A percentile compares a stretch with the other conserved stretches of the same genome.
These are phyloP conservation scores for Trichoderma asperellum DNA, from an alignment of 2,329 filamentous ascomycete genomes.

Conservation along the genomic window DNA sequence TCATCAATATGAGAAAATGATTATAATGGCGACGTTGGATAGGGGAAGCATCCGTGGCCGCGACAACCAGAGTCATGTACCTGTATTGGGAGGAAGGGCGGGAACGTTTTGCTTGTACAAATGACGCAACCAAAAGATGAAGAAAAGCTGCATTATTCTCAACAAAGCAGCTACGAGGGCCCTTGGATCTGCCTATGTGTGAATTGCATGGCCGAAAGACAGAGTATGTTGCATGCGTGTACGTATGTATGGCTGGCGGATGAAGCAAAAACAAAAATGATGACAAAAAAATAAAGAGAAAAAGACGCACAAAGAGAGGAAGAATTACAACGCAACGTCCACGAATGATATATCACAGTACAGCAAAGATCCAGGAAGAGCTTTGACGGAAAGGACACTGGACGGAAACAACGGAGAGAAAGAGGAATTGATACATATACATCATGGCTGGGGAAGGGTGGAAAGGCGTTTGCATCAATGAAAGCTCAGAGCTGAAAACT, in stretches of 20 bases:
- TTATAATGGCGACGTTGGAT: slow-evolving; percentile 25
- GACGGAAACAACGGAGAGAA: not conserved
- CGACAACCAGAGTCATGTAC: not conserved
- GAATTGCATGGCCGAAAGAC: slow-evolving; percentile 16
- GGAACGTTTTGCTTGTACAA: slow-evolving; percentile 1
- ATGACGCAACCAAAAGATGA: not conserved
- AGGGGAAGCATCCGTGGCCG: slow-evolving; percentile 4
- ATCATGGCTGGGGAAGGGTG: slow-evolving; percentile 28
- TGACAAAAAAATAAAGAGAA: not conserved
- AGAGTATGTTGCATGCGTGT: not conserved
- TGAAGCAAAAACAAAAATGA: not conserved
- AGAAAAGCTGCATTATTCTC: not conserved
- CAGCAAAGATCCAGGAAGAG: slow-evolving; percentile 16
- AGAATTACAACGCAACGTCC: slow-evolving; percentile 12
- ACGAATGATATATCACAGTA: slow-evolving; percentile 14
- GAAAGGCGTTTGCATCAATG: slow-evolving; percentile 30
- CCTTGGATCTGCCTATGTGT: slow-evolving; percentile 27
- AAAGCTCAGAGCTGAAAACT: slow-evolving; percentile 22
- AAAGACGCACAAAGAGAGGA: not conserved
- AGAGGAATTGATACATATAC: slow-evolving; percentile 30
- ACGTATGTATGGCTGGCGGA: not conserved
- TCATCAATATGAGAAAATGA: not conserved
- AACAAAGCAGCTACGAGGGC: not conserved
- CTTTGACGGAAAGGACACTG: slow-evolving; percentile 1
- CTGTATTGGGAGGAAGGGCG: not conserved